Conservation (phyloP, 1,284 basidiomycete species). For the Leucoagaricus sp. region DNA sequence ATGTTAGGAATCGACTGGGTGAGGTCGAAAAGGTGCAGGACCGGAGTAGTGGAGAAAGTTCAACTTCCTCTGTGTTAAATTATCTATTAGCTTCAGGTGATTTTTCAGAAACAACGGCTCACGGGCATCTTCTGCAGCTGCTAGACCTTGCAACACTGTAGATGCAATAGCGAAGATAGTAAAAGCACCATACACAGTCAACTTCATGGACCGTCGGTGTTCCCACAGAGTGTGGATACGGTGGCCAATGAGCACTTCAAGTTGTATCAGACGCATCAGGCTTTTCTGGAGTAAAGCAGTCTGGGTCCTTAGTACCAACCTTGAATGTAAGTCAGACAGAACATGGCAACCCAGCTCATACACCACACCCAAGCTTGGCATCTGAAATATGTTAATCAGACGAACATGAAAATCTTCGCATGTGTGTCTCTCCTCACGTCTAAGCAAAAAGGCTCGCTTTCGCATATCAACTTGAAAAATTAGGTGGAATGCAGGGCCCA, state of each 20-base stretch:
- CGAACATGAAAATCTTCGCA: neutral
- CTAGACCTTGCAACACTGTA: neutral
- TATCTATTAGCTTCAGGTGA: too few relatives aligned
- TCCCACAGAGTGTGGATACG: slow-evolving; percentile 9
- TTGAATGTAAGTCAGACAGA: neutral
- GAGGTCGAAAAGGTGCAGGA: too few relatives aligned
- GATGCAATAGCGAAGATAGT: neutral
- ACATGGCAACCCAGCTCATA: neutral
- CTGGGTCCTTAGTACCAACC: neutral
- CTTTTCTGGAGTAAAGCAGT: too few relatives aligned
- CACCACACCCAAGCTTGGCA: slow-evolving; percentile 10
- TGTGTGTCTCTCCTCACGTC: neutral
- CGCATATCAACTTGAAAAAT: neutral
- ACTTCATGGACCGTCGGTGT: neutral
- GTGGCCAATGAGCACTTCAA: too few relatives aligned
- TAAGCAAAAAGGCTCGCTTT: neutral
- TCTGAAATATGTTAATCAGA: neutral
- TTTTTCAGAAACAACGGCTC: too few relatives aligned
- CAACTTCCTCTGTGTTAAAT: too few relatives aligned
- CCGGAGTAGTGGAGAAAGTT: too few relatives aligned
- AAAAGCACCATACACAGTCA: neutral
- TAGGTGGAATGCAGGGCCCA: neutral
- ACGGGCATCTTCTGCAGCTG: neutral
- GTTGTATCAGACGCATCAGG: too few relatives aligned
- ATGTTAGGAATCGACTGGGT: too few relatives aligned